Percentiles rank a stretch among this genome's conserved stretches.
These are phyloP conservation scores for Xylariaceae sp. DNA, from an alignment of 2,329 filamentous ascomycete species.

Conservation along the genomic window DNA sequence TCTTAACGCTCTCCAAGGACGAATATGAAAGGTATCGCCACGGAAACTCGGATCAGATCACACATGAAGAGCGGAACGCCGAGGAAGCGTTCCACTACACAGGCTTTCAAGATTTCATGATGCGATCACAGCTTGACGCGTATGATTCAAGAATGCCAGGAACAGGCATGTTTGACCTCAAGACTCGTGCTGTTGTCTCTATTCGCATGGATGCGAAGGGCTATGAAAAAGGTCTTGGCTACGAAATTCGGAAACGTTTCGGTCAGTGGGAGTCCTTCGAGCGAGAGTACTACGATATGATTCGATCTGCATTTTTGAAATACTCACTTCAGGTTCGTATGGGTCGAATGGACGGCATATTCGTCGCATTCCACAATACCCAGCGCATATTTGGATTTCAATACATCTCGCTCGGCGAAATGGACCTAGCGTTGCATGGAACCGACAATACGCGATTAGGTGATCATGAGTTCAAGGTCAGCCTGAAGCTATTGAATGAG, in stretches of 20 bases:
- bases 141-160: slow-evolving; percentile 86
- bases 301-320: slow-evolving; percentile 90
- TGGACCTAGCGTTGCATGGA: slow-evolving; percentile 91
- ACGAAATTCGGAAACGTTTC: slow-evolving; percentile 79
- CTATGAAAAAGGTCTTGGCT: slow-evolving; percentile 78
- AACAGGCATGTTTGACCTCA: slow-evolving; percentile 93
- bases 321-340: slow-evolving; percentile 97
- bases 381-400: slow-evolving; percentile 97
- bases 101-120: slow-evolving; percentile 83
- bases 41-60: slow-evolving; percentile 69
- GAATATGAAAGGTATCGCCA: slow-evolving; percentile 87
- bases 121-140: slow-evolving; percentile 95
- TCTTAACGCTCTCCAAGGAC: slow-evolving; percentile 81
- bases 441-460: slow-evolving; percentile 71
- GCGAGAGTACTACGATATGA: slow-evolving; percentile 96
- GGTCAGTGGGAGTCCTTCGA: slow-evolving; percentile 92
- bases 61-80: slow-evolving; percentile 73
- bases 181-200: slow-evolving; percentile 89
- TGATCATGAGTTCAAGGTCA: slow-evolving; percentile 84
- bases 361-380: slow-evolving; percentile 95
- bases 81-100: slow-evolving; percentile 89
- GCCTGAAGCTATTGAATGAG: slow-evolving; percentile 79
- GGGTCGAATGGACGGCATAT: slow-evolving; percentile 98
- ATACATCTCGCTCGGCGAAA: slow-evolving; percentile 84
- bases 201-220: slow-evolving; percentile 85